phyloP scores from a whole-genome alignment of 768 basidiomycete genomes.

The Bullera alba region DNA sequence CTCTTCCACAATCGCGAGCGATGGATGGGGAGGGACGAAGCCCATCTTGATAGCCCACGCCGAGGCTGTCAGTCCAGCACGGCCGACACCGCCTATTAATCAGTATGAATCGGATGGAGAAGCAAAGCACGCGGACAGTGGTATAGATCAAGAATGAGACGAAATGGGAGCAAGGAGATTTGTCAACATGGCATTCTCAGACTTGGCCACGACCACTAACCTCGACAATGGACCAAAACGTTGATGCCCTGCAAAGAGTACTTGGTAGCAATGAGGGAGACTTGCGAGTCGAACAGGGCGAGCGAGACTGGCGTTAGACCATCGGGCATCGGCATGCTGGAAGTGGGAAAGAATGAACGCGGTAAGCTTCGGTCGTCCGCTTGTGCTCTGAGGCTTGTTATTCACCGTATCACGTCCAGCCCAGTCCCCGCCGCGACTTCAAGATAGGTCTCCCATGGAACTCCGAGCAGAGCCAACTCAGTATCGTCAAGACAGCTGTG shows the following conservation, averaged over 20 bases:
- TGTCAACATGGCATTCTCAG: neutral
- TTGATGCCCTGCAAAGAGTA: slow-evolving; percentile 69
- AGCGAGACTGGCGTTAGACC: slow-evolving; percentile 68
- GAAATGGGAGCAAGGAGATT: neutral
- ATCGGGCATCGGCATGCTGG: slow-evolving; percentile 78
- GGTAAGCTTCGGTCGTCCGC: neutral
- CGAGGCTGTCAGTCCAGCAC: slow-evolving; percentile 84
- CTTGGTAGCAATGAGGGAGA: slow-evolving; percentile 58
- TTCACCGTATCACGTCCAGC: slow-evolving; percentile 71
- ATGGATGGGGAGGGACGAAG: slow-evolving; percentile 63
- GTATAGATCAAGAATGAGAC: neutral
- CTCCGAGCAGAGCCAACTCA: slow-evolving; percentile 79
- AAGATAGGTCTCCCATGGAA: slow-evolving; percentile 72
- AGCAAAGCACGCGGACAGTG: neutral
- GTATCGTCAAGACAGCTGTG: slow-evolving; percentile 78
- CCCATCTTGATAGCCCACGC: slow-evolving; percentile 91
- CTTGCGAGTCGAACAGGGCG: slow-evolving; percentile 58
- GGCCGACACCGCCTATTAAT: slow-evolving; percentile 62
- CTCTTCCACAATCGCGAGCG: slow-evolving; percentile 22
- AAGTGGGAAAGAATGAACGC: neutral
- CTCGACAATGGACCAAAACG: slow-evolving; percentile 82
- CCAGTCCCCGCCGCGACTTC: slow-evolving; percentile 57
- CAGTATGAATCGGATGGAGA: neutral
- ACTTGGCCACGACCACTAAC: slow-evolving; percentile 38
- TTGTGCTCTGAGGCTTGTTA: too few species aligned